Evolutionary conservation across 2,329 filamentous ascomycete species (phyloP), one percentile per base, ranked within the genome.

Genomic region (Rhynchosporium graminicola): DNA sequence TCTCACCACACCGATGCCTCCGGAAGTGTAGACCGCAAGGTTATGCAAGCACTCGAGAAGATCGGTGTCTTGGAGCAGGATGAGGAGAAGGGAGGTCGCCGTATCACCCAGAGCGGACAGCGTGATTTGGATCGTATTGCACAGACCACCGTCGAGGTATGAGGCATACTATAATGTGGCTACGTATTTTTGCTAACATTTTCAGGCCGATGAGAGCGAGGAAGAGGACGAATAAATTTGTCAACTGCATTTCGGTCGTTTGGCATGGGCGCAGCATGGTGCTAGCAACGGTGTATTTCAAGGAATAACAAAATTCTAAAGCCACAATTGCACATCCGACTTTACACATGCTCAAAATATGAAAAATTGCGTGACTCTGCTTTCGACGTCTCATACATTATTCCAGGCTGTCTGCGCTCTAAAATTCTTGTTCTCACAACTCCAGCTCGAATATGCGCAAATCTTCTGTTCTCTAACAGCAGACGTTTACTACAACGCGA

Each of bases 31-130:
- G 95, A 99, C 87, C 92, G 95, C 81, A 97, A 97, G 87, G 86
- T 96, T 78, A 83, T 97, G 80, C 95, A 99, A 87, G 85, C 93
- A 67, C 90, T 99, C 64, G 95, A 97, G 90, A 97, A 98, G 90
- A 97, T 99, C 76, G 93, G 94, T 80, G 93, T 99, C 74, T 84
- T 99, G 68, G 95, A 99, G 89, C 84, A 90, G 77, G 94, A 97
- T 76, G 94, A 97, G 87, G 94, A 98, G 73, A 97, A 97, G 87
- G 95, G 95, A 81, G 95, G 95, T 77, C 91, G 95, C 78, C 89
- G 95, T 80, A 98, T 99, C 83, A 98, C 95, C 76, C 92, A 98
- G 86, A 87, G 88, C 77, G 95, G 95, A 78, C 93, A 97, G 88
- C 91, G 95, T 86, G 95, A 99, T 90, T 87, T 99, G 86, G 95